Conservation (phyloP, 176 grass and related monocot species). For the Oryza rufipogon region DNA sequence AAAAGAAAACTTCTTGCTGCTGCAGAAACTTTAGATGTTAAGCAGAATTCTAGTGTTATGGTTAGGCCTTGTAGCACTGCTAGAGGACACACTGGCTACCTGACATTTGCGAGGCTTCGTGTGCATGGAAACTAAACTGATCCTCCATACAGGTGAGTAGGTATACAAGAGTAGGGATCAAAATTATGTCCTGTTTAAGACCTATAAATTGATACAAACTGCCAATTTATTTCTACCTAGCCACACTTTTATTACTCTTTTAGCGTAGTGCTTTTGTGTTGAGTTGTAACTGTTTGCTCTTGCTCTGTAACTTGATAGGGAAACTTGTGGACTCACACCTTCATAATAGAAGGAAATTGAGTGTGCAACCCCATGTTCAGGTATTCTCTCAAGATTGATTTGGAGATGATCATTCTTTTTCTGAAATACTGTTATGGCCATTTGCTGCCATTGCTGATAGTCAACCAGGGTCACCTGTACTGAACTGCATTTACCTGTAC, state of each 20-base stretch:
- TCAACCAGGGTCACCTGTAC: not conserved
- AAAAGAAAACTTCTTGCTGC: slow-evolving; percentile 43
- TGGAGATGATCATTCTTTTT: not conserved
- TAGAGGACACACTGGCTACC: slow-evolving; percentile 87
- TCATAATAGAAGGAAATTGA: not conserved
- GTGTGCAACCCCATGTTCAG: not conserved
- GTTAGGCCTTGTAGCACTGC: slow-evolving; percentile 67
- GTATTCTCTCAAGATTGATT: not conserved
- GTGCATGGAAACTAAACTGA: slow-evolving; percentile 38
- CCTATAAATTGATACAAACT: not conserved
- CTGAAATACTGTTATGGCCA: not conserved
- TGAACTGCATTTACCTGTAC: not conserved
- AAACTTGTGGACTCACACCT: not conserved
- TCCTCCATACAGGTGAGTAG: not conserved
- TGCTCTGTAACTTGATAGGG: not conserved
- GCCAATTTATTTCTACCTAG: not conserved
- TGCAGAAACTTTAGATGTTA: slow-evolving; percentile 35
- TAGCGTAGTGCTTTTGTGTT: not conserved
- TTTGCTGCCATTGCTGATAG: not conserved
- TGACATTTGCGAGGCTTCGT: slow-evolving; percentile 76
- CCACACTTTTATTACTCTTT: not conserved
- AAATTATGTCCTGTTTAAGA: not conserved
- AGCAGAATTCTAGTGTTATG: slow-evolving; percentile 49
- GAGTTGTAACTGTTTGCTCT: not conserved
- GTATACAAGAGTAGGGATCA: not conserved